phyloP scores from a whole-genome alignment of 768 basidiomycete species.

The Crepidotus variabilis region DNA sequence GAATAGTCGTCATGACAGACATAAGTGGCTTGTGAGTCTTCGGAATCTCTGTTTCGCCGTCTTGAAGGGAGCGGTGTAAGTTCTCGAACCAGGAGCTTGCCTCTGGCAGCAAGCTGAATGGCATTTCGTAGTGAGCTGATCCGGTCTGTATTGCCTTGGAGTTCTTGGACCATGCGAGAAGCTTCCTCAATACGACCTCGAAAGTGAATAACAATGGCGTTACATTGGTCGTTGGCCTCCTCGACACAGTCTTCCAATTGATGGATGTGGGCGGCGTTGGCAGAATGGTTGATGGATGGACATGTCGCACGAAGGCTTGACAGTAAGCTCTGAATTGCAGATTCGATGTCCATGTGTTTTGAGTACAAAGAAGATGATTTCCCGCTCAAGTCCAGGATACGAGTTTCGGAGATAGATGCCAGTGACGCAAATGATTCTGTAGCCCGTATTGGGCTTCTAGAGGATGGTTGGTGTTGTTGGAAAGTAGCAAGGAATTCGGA shows the following conservation, averaged over 20 bases:
- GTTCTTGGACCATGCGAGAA: constrained; percentile 41
- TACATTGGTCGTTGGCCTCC: constrained; percentile 44
- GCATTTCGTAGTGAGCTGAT: constrained; percentile 40
- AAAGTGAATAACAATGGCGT: constrained; percentile 46
- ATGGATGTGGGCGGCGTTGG: constrained; percentile 33
- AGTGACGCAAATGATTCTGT: constrained; percentile 47
- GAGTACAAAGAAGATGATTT: constrained; percentile 33
- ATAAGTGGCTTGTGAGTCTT: constrained; percentile 58
- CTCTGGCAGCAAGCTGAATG: constrained; percentile 40
- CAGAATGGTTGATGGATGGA: constrained; percentile 32
- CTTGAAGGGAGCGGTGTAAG: constrained; percentile 24
- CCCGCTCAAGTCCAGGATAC: constrained; percentile 13
- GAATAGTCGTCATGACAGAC: constrained; percentile 27
- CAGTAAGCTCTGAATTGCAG: constrained; percentile 44
- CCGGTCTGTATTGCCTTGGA: constrained; percentile 40
- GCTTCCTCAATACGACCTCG: constrained; percentile 51
- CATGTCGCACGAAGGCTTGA: constrained; percentile 52
- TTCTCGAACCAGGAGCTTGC: constrained; percentile 34
- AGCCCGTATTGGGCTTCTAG: constrained; percentile 51
- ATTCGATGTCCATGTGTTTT: constrained; percentile 41
- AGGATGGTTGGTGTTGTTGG: constrained; percentile 48
- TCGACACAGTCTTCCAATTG: constrained; percentile 42
- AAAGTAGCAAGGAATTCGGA: constrained; percentile 66
- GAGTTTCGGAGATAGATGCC: constrained; percentile 39
- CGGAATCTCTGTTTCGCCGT: constrained; percentile 54